Evolutionary conservation across 164 flowering plant species (phyloP).

Genomic region (Cinnamomum micranthum): DNA sequence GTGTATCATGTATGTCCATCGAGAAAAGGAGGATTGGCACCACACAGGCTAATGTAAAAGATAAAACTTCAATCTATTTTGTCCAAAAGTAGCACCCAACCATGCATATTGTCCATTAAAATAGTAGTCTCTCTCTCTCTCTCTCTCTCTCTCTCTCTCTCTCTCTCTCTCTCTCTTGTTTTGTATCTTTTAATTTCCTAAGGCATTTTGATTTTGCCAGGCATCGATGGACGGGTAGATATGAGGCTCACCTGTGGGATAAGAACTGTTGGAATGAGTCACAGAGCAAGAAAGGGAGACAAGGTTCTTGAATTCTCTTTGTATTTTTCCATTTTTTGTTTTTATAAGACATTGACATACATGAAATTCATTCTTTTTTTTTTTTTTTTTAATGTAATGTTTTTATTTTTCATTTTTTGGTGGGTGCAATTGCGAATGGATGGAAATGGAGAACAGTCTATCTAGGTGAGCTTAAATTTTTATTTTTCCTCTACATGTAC

Average conservation of each 20-base stretch:
- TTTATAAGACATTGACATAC: neutral
- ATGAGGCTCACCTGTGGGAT: constrained; percentile 96
- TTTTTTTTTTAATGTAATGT: neutral
- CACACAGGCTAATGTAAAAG: no score
- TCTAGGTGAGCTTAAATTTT: constrained; percentile 49
- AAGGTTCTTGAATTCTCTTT: constrained; percentile 40
- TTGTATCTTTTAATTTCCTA: neutral
- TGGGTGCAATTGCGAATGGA: constrained; percentile 19
- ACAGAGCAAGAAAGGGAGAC: constrained; percentile 88
- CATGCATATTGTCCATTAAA: neutral
- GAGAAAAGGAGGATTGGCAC: no score
- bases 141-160: no score
- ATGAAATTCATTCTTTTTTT: neutral
- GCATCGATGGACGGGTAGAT: constrained; percentile 91
- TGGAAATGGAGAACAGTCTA: constrained; percentile 44
- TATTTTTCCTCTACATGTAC: neutral
- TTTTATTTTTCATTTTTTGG: neutral
- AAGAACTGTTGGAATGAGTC: constrained; percentile 88
- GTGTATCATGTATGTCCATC: no score
- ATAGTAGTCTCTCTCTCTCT: neutral
- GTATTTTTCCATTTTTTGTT: neutral
- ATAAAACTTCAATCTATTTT: neutral
- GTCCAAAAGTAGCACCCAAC: neutral
- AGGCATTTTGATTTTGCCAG: constrained; percentile 25
- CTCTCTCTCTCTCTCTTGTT: no score